These are phyloP conservation scores for Arachnopeziza araneosa DNA, from an alignment of 2,329 filamentous ascomycete genomes.

Conservation along the genomic window DNA sequence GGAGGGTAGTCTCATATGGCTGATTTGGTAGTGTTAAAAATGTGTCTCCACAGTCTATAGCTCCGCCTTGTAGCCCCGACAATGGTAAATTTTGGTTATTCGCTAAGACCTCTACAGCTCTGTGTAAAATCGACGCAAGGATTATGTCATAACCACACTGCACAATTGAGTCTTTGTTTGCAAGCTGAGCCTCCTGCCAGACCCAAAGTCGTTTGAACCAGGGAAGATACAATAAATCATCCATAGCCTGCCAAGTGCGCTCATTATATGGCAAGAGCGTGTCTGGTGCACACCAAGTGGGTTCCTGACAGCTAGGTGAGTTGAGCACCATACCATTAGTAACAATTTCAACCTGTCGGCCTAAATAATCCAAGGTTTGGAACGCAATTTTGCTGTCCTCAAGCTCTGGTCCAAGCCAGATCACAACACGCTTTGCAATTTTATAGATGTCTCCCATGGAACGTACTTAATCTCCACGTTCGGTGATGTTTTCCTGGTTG, in stretches of 20 bases:
- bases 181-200: neutral
- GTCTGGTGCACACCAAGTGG: too few relatives aligned
- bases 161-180: neutral
- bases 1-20: neutral
- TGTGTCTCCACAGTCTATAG: neutral
- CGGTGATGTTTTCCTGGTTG: slow-evolving; percentile 18
- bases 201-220: neutral
- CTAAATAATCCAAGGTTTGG: too few relatives aligned
- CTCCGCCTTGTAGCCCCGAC: neutral
- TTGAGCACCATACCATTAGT: too few relatives aligned
- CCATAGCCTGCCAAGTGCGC: neutral
- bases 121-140: neutral
- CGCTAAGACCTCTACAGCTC: neutral
- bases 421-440: slow-evolving; percentile 15
- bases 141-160: neutral
- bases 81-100: neutral
- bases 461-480: too few relatives aligned
- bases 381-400: neutral
- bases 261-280: neutral
- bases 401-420: slow-evolving; percentile 21
- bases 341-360: too few relatives aligned
- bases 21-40: neutral
- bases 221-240: neutral
- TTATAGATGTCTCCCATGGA: slow-evolving; percentile 6
- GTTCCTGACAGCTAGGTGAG: too few relatives aligned